Evolutionary conservation across 371 early-diverging fungal species (phyloP).

Genomic region (Mortierella sp.): DNA sequence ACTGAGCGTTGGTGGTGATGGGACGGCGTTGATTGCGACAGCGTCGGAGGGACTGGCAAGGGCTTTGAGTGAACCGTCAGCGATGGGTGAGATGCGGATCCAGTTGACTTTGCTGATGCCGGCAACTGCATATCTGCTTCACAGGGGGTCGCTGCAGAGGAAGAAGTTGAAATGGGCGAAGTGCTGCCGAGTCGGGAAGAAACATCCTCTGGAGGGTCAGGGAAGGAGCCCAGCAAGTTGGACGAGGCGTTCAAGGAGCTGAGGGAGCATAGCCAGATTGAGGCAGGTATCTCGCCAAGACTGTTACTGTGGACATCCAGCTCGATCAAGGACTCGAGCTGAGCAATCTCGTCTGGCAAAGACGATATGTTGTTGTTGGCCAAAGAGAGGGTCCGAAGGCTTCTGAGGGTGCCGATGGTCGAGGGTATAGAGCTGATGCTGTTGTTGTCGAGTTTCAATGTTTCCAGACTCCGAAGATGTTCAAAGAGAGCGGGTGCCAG

Average conservation of each 20-base stretch:
- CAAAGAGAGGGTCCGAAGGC: slow-evolving; percentile 71
- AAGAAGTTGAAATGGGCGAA: slow-evolving; percentile 14
- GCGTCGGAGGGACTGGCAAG: slow-evolving; percentile 26
- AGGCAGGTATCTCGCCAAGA: slow-evolving; percentile 79
- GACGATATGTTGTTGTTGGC: slow-evolving; percentile 76
- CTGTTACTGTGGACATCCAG: slow-evolving; percentile 82
- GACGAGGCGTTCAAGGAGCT: slow-evolving; percentile 78
- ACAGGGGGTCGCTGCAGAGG: slow-evolving; percentile 14
- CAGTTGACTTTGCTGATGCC: not conserved
- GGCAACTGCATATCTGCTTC: slow-evolving; percentile 10
- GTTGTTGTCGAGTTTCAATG: slow-evolving; percentile 79
- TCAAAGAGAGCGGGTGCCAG: slow-evolving; percentile 75
- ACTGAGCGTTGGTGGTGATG: not conserved
- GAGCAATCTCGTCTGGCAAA: slow-evolving; percentile 73
- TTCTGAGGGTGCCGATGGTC: slow-evolving; percentile 68
- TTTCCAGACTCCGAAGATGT: slow-evolving; percentile 67
- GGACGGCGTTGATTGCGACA: not conserved
- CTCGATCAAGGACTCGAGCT: slow-evolving; percentile 63
- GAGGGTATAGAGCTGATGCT: slow-evolving; percentile 77
- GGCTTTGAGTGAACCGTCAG: slow-evolving; percentile 20
- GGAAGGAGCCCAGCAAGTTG: slow-evolving; percentile 81
- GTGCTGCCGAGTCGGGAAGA: not conserved
- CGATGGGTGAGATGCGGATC: not conserved
- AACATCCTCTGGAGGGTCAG: slow-evolving; percentile 61
- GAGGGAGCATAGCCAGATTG: slow-evolving; percentile 88